Evolutionary conservation across 352 stramenopile species (phyloP), one percentile per base, ranked within the genome.

Genomic region (Elongisporangium senticosum): DNA sequence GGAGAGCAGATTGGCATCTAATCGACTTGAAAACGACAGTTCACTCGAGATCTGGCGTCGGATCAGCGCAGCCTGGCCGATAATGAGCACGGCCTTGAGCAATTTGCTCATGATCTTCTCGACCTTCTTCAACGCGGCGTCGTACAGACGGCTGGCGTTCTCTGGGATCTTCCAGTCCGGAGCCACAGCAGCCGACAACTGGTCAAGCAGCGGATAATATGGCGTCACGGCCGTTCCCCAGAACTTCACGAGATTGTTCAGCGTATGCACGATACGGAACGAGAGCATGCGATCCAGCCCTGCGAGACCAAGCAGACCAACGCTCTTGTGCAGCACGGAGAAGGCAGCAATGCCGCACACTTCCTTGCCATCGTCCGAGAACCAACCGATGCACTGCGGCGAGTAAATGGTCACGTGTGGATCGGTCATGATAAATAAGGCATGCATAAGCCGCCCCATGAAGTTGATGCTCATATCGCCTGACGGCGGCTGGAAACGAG

Each of bases 241-340:
- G 68, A 96, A 97, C 67, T 97, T 97, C 49, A 98, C 83, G 62
- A 98, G 86, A 50, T 93, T 95, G 74, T 98, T 96, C 13, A 98
- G 79, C 23, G 90, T 96, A 53, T 98, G 87, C 50, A 98, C 85
- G 50, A 95, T 95, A 37, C 88, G 87, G 71, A 96, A 96, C 21
- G 85, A 96, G 5, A 98, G 83, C 73, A 98, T 90, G 15, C 92
- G 80, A 62, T 98, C 90, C 3, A 98, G 67, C 13, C 91, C 94
- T n/a, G 79, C 75, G 5, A 98, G 78, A 17, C 95, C 94, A 19
- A 95, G 67, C 56, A 98, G 62, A 0, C 95, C 94, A 24, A 98
- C 86, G 49, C 88, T 94, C 60, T 96, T 85, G 67, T 97, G 86
- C 55, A 98, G 69, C 40, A 96, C 71, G 0, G 78, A 86, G 28